phyloP scores from a whole-genome alignment of 345 rosid species.

The Brassica napus region Da-Ae NC_063434.1:12872001-12872500 shows the following conservation, averaged over 20 bases:
- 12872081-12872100: conserved; percentile 15
- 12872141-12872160: conserved; percentile 6
- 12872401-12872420: conserved; percentile 26
- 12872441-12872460: conserved; percentile 21
- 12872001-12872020: conserved; percentile 24
- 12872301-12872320: conserved; percentile 54
- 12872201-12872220: neutral
- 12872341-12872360: conserved; percentile 58
- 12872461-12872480: neutral
- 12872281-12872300: conserved; percentile 58
- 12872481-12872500: neutral
- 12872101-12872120: no score
- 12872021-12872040: conserved; percentile 13
- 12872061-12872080: neutral
- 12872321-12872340: conserved; percentile 54
- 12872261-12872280: conserved; percentile 66
- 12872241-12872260: conserved; percentile 50
- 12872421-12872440: conserved; percentile 8
- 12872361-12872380: conserved; percentile 53
- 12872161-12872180: conserved; percentile 8
- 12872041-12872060: neutral
- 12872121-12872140: neutral
- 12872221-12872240: neutral
- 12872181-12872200: neutral
- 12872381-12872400: conserved; percentile 65